These are phyloP conservation scores for Rhodomyrtus psidioides DNA, from an alignment of 441 rosid species.

Conservation along the genomic window DNA sequence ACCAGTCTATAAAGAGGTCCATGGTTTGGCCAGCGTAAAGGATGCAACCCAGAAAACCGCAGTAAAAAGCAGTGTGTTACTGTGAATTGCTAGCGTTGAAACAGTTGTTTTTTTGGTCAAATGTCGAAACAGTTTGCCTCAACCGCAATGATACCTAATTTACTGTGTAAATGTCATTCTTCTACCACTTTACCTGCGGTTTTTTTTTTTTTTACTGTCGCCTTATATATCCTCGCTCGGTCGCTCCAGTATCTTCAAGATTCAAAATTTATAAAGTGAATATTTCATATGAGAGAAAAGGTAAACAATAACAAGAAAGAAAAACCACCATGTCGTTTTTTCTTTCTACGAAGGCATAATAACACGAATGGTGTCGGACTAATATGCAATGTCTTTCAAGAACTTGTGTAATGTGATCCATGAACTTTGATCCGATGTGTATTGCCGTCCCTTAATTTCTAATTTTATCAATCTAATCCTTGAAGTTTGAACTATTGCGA, in stretches of 20 bases:
- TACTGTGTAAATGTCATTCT: not conserved
- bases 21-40: not conserved
- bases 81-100: not conserved
- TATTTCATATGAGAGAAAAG: not conserved
- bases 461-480: too few species aligned
- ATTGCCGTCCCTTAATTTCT: rapidly evolving
- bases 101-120: not conserved
- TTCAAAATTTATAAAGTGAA: not conserved
- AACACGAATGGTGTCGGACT: not conserved
- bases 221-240: not conserved
- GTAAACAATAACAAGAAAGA: not conserved
- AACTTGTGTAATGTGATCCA: rapidly evolving
- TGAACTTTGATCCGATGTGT: not conserved
- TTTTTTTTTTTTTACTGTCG: not conserved
- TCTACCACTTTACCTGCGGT: not conserved
- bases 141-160: not conserved
- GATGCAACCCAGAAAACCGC: not conserved
- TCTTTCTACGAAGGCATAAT: not conserved
- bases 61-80: not conserved
- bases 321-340: not conserved
- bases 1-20: not conserved
- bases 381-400: rapidly evolving
- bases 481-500: rapidly evolving
- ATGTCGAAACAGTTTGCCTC: not conserved
- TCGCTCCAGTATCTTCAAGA: not conserved